Evolutionary conservation across 805 yeast genomes (phyloP).

Genomic region (Saturnispora quitensis): DNA sequence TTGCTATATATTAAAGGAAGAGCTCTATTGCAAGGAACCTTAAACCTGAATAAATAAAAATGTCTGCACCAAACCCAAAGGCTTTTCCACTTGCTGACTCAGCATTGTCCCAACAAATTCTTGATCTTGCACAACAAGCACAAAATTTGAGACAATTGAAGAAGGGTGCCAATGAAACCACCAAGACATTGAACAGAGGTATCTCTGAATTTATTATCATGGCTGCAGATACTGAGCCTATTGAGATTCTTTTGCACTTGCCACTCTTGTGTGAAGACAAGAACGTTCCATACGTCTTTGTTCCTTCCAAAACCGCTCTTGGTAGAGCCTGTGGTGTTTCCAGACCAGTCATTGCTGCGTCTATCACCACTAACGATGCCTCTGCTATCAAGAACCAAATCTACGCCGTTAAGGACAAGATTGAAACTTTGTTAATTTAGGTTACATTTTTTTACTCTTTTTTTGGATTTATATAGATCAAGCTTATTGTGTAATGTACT

Average conservation of each 20-base stretch:
- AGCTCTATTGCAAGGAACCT: slow-evolving; percentile 51
- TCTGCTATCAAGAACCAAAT: slow-evolving; percentile 96
- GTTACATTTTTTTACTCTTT: background rate
- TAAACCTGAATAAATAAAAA: slow-evolving; percentile 22
- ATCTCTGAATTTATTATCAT: slow-evolving; percentile 97
- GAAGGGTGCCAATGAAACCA: slow-evolving; percentile 99
- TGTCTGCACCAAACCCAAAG: slow-evolving; percentile 92
- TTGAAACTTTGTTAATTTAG: slow-evolving; percentile 91
- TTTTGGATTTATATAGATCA: background rate
- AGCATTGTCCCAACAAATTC: slow-evolving; percentile 88
- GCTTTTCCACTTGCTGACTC: slow-evolving; percentile 99
- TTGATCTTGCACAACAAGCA: slow-evolving; percentile 96
- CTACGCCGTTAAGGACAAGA: slow-evolving; percentile 96
- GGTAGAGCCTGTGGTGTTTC: slow-evolving; percentile 99
- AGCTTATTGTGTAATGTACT: background rate
- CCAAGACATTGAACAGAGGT: slow-evolving; percentile 99
- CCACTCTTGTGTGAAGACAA: slow-evolving; percentile 98
- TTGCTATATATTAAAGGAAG: slow-evolving; percentile 21
- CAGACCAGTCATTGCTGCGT: slow-evolving; percentile 98
- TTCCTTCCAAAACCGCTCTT: slow-evolving; percentile 95
- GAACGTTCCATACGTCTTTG: slow-evolving; percentile 98
- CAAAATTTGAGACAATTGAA: slow-evolving; percentile 96
- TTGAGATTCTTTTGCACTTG: slow-evolving; percentile 93
- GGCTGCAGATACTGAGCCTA: slow-evolving; percentile 99
- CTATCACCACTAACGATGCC: slow-evolving; percentile 97